Base-by-base conservation (phyloP, 306 rosid species). In the Hippophae rhamnoides region DNA sequence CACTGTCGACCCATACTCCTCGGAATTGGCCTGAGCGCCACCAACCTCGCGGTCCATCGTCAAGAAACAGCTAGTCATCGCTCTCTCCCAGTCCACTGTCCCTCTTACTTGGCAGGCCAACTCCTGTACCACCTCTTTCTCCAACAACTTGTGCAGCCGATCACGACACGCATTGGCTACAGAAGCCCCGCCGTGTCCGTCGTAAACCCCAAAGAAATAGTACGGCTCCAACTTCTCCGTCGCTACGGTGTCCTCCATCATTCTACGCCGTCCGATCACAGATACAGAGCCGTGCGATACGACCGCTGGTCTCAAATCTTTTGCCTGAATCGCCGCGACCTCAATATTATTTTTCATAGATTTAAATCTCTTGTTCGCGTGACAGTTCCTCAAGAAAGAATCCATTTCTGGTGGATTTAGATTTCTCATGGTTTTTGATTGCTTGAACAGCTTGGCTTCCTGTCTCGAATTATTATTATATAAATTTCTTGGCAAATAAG, bases 141-240 rank as follows among this genome's bases (percentile, higher is more conserved):
- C 86, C 68, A 88, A n/a, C 65, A 82, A 23, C 58, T 53, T 8
- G 61, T 85, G 89, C 54, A 88, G 31, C 71, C 78, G 81, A 25
- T 84, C 82, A 3, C 76, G 79, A 61, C 94, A 88, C 7, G 82
- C 79, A 31, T 72, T 66, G 4, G 95, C 84, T 66, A 84, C 92
- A 13, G 18, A 6, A 9, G 68, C 56, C 7, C 85, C 85, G 0
- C 83, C 87, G 43, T 88, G 94, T 0, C 87, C 96, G 10, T 88
- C 94, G 25, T 78, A 85, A 52, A 84, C 86, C 0, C 77, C 84
- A 10, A 80, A 88, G 60, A 82, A 80, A 10, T 80, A 65, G 44
- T 78, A 76, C 1, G 43, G 13, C 13, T 52, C 41, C 3, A 60
- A 9, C 27, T 63, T 31, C 8, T 47, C 65, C 42, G 73, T 68